A percentile compares a stretch with the other conserved stretches of the same genome.
phyloP scores from a whole-genome alignment of 1,139 yeast species.

The Barnettozyma hawaiiensis region DNA sequence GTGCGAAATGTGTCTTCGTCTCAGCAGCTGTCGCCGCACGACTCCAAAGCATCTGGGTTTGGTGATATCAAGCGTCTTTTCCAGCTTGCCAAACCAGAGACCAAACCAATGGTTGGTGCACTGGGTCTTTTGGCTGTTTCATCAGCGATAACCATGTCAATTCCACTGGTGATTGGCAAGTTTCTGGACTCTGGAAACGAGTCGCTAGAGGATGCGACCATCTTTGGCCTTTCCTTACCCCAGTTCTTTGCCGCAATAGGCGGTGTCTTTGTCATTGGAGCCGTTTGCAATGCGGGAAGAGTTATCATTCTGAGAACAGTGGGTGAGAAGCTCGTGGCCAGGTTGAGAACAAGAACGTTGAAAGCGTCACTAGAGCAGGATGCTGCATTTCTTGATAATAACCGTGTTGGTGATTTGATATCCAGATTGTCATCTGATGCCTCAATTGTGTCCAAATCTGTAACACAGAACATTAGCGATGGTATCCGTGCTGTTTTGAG shows the following conservation, averaged over 20 bases:
- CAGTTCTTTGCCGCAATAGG: slow-evolving; percentile 46
- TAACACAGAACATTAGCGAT: slow-evolving; percentile 86
- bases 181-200: slow-evolving; percentile 50
- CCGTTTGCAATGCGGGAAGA: slow-evolving; percentile 75
- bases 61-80: slow-evolving; percentile 43
- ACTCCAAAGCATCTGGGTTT: slow-evolving; percentile 30
- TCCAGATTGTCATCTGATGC: slow-evolving; percentile 87
- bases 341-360: slow-evolving; percentile 73
- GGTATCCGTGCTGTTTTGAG: slow-evolving; percentile 80
- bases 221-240: slow-evolving; percentile 47
- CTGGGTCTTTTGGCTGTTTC: slow-evolving; percentile 54
- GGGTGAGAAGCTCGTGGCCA: slow-evolving; percentile 84
- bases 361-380: slow-evolving; percentile 79
- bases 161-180: slow-evolving; percentile 82
- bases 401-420: slow-evolving; percentile 89
- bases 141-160: slow-evolving; percentile 62
- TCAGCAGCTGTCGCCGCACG: slow-evolving; percentile 26
- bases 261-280: slow-evolving; percentile 62
- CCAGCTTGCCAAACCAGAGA: slow-evolving; percentile 47
- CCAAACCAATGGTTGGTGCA: slow-evolving; percentile 49
- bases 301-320: slow-evolving; percentile 66
- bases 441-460: slow-evolving; percentile 78
- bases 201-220: slow-evolving; percentile 25
- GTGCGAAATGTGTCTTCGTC: slow-evolving; percentile 1
- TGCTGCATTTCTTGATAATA: slow-evolving; percentile 84